These are phyloP conservation scores for Beauveria medogensis DNA, from an alignment of 2,329 filamentous ascomycete genomes.

Conservation along the genomic window DNA sequence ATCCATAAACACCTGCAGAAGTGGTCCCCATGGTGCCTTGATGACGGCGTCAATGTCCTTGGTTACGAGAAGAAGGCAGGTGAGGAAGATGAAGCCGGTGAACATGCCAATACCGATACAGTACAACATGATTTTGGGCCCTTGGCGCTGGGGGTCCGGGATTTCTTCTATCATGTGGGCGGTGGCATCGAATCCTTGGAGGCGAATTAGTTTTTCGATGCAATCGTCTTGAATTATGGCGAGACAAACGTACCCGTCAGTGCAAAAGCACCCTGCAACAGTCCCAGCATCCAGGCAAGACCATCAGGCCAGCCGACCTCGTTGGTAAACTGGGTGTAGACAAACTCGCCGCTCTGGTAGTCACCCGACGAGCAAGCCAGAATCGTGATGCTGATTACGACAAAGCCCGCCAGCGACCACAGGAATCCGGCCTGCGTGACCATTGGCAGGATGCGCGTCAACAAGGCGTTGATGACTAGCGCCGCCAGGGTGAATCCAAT, in stretches of 20 bases:
- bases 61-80: conserved; percentile 55
- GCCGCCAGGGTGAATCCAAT: conserved; percentile 53
- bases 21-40: conserved; percentile 43
- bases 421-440: conserved; percentile 63
- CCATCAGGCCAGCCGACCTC: conserved; percentile 62
- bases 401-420: conserved; percentile 63
- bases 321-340: conserved; percentile 62
- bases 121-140: conserved; percentile 59
- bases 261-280: conserved; percentile 44
- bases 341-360: conserved; percentile 56
- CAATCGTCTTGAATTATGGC: too few species aligned
- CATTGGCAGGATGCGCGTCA: conserved; percentile 46
- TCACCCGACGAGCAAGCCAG: conserved; percentile 57
- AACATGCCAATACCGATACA: conserved; percentile 56
- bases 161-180: conserved; percentile 51
- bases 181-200: conserved; percentile 36
- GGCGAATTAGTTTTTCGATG: not conserved
- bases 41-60: conserved; percentile 50
- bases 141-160: conserved; percentile 47
- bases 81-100: conserved; percentile 55
- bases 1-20: conserved; percentile 55
- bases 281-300: conserved; percentile 47
- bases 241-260: conserved; percentile 25
- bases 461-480: conserved; percentile 58
- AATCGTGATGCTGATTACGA: conserved; percentile 61